Base-by-base conservation (phyloP, 805 yeast genomes). In the Lachancea meyersii region DNA sequence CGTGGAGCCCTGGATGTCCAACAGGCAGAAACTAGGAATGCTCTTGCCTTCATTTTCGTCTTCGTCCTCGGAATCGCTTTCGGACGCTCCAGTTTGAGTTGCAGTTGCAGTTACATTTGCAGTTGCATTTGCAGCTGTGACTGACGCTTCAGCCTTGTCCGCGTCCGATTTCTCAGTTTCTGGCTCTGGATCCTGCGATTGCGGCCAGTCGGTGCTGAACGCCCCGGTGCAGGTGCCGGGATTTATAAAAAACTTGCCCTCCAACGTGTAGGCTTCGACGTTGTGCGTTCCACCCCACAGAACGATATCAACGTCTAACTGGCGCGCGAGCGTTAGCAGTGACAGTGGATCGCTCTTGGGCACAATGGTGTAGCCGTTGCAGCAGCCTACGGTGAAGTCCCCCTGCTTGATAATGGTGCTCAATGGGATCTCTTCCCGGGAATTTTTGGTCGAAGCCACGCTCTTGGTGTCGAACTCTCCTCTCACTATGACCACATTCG, bases 201-300 rank as follows among this genome's bases (percentile, higher is more conserved):
- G 71, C 45, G 80, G 80, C 65, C 80, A 77, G 54, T 80, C 82
- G 24, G 84, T 74, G 33, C 75, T 73, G 50, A 75, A 78, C 0
- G 97, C 96, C 20, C 98, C 98, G 0, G 97, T 89, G 32, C 95
- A 95, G 58, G 95, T 83, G 0, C 98, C 98, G 0, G 98, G 97
- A 60, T 86, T 91, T n/a, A 93, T 75, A 57, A 93, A 93, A 61
- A 89, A 86, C 63, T 86, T 86, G 18, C 94, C 95, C 50, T 88
- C 97, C 45, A 89, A 67, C 8, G 93, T 85, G 57, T 88, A 91
- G 0, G 97, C 96, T 58, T 91, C 97, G 4, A 87, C 94, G 50
- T 79, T 77, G 60, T 87, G 95, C 1, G 95, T 83, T 0, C 96
- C 95, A 11, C 97, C 97, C 84, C 93, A 87, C 11, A 93, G 70